Evolutionary conservation across 441 rosid genomes (phyloP).

Genomic region (Euphorbia schlechtendalii): DNA sequence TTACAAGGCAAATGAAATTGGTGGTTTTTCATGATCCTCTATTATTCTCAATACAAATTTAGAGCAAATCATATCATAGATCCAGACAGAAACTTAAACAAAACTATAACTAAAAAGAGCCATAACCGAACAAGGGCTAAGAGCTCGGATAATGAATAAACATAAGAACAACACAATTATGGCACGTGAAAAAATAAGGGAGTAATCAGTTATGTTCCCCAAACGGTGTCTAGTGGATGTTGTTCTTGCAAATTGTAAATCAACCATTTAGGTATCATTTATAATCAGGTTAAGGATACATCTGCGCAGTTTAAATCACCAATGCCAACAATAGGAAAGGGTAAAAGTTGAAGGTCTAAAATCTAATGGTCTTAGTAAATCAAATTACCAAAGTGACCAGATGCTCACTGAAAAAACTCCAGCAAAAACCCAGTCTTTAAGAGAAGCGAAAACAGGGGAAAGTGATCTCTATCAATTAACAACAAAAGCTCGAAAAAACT

Average conservation of each 20-base stretch:
- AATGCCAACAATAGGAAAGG: conserved; percentile 6
- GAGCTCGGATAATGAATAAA: too few relatives aligned
- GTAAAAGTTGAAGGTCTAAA: not conserved
- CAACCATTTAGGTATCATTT: not conserved
- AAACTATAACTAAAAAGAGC: too few relatives aligned
- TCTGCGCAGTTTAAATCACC: conserved; percentile 13
- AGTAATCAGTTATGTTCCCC: too few relatives aligned
- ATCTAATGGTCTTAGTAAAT: conserved; percentile 12
- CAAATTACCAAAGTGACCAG: not conserved
- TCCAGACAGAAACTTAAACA: too few relatives aligned
- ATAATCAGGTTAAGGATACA: conserved; percentile 9
- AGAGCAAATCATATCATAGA: too few relatives aligned
- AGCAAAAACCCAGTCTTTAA: not conserved
- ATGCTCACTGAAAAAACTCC: not conserved
- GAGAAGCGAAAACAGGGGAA: not conserved
- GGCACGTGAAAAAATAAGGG: too few relatives aligned
- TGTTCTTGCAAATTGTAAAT: conserved; percentile 3
- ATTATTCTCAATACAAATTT: too few relatives aligned
- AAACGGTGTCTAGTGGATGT: not conserved
- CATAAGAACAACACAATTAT: too few relatives aligned
- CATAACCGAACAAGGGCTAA: too few relatives aligned
- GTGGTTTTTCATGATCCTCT: too few relatives aligned
- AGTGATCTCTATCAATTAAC: not conserved
- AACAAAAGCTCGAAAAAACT: conserved; percentile 16
- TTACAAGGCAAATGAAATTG: too few relatives aligned